A percentile compares a stretch with the other conserved stretches of the same genome.
These are phyloP conservation scores for Neurospora tetraspora DNA, from an alignment of 495 filamentous ascomycete genomes.

Conservation along the genomic window DNA sequence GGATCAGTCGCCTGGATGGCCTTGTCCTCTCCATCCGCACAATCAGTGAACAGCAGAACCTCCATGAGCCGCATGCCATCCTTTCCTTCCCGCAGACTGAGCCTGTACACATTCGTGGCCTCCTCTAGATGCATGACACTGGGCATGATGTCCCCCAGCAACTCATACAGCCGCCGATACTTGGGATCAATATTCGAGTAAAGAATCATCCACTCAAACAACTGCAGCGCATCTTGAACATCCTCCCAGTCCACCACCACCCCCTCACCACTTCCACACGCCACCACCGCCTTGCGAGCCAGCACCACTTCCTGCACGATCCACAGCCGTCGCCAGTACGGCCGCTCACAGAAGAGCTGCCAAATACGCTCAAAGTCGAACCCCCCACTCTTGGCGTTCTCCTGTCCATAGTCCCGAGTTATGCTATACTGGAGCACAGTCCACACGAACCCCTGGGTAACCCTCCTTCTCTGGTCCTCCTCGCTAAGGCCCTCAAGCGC, in stretches of 20 bases:
- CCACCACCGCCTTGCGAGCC: not conserved
- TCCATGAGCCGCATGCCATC: constrained; percentile 6
- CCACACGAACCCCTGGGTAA: not conserved
- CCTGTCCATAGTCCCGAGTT: not conserved
- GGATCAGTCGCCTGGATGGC: constrained; percentile 8
- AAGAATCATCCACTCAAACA: constrained; percentile 6
- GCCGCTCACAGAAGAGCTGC: not conserved
- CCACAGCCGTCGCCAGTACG: constrained; percentile 12
- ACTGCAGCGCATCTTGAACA: not conserved
- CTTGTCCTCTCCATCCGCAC: not conserved
- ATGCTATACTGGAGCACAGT: not conserved
- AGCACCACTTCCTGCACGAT: constrained; percentile 15
- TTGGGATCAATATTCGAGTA: not conserved
- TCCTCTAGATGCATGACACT: constrained; percentile 2
- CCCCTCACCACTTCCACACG: not conserved
- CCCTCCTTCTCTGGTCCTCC: not conserved
- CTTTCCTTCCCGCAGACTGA: not conserved
- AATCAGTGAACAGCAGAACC: not conserved
- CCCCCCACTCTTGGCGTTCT: not conserved
- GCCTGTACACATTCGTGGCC: not conserved
- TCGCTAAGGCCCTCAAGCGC: not conserved
- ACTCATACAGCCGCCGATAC: not conserved
- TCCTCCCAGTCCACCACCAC: constrained; percentile 4
- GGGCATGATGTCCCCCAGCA: constrained; percentile 1
- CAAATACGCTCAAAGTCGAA: not conserved